These are phyloP conservation scores for Phytopythium mirpurense DNA, from an alignment of 352 stramenopile genomes.

Conservation along the genomic window DNA sequence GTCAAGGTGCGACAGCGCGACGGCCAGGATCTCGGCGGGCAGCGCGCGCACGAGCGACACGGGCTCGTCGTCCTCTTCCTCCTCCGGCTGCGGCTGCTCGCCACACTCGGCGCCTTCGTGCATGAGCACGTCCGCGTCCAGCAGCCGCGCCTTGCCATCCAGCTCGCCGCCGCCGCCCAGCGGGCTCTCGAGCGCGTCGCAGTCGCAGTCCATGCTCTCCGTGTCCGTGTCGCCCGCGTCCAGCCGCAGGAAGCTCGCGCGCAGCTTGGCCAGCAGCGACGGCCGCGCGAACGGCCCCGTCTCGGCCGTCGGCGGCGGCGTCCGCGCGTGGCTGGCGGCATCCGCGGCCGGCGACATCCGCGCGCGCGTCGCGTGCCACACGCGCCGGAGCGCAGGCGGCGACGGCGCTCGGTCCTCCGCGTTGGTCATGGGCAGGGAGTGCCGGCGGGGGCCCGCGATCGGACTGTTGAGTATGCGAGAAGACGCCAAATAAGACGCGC, in stretches of 20 bases:
- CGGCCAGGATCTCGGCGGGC: conserved; percentile 46
- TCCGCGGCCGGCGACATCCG: neutral
- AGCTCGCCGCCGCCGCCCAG: neutral
- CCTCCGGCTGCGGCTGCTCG: neutral
- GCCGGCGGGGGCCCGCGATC: neutral
- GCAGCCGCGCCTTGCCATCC: neutral
- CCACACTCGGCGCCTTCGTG: conserved; percentile 7
- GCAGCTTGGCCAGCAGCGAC: conserved; percentile 26
- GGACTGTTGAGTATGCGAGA: neutral
- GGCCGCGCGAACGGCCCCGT: neutral
- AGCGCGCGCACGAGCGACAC: conserved; percentile 29
- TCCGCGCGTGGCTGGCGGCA: neutral
- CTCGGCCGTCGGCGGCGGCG: neutral
- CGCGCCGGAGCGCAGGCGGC: neutral
- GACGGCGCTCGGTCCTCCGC: neutral
- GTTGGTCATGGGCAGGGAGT: neutral
- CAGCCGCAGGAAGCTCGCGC: conserved; percentile 15
- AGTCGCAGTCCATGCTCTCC: conserved; percentile 19
- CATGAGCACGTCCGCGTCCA: conserved; percentile 12
- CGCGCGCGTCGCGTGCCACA: neutral
- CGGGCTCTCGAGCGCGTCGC: conserved; percentile 2
- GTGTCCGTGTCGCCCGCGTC: conserved; percentile 31
- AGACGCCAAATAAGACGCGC: conserved; percentile 4
- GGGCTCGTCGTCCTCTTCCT: conserved; percentile 1
- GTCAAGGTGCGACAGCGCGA: conserved; percentile 45